Base-by-base conservation (phyloP, 805 yeast genomes). In the Metschnikowia dekortorum region DNA sequence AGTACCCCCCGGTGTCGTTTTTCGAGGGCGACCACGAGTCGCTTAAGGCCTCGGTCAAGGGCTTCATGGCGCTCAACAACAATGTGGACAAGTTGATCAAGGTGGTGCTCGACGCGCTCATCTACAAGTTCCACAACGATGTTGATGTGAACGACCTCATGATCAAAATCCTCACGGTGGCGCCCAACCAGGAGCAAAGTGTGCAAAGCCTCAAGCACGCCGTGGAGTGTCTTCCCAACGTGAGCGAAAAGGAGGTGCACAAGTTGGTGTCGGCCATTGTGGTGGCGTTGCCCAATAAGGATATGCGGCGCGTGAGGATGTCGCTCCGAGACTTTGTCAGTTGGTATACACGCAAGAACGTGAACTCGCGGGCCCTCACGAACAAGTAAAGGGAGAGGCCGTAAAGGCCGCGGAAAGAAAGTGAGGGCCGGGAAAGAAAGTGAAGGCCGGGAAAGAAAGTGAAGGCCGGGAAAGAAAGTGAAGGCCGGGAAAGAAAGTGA, bases 291-390 rank as follows among this genome's bases (percentile, higher is more conserved):
- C 77, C 75, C 35, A 81, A 84, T 26, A 84, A 81, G 59, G 91
- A 89, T 66, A 83, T 75, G 65, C 79, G 92, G 64, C 79, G 88
- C 55, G 82, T 89, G 28, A 79, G 96, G 59, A 73, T 82, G 3
- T 77, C 87, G 41, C 71, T 91, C 48, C 80, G 83, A 60, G 92
- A 86, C 62, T 92, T 91, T 63, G 81, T 88, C 37, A 81, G 77
- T 48, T 87, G 96, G 94, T 90, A 89, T 67, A 70, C 84, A 32
- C 74, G 96, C 58, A 85, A 89, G 64, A 86, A 88, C 59, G 78
- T 88, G 22, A 76, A 56, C 38, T 41, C 55, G 10, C 39, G 61
- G 31, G 55, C 60, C 10, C 34, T 42, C 30, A 14, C 38, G 13
- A 36, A 36, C 18, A 16, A 36, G 16, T 36, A 18, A 14, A 14